Conservation (phyloP, 1,284 basidiomycete genomes). For the Wallemia ichthyophaga region DNA sequence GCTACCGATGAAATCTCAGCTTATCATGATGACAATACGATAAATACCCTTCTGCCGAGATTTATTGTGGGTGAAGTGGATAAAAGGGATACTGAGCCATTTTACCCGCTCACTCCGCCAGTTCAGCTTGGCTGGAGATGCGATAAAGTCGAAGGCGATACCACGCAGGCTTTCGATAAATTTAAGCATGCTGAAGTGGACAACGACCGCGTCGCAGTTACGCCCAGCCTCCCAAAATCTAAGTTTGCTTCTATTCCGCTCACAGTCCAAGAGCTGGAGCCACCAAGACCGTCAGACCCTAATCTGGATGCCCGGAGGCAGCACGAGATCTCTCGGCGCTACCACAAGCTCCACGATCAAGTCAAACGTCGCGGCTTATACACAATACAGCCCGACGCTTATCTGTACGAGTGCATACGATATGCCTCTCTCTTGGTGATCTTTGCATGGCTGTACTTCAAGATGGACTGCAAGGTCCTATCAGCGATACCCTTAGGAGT, state of each 20-base stretch:
- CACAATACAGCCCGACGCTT: background rate
- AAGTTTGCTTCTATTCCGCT: constrained; percentile 1
- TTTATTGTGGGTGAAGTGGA: constrained; percentile 50
- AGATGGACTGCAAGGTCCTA: background rate
- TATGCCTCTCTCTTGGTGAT: background rate
- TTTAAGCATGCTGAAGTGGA: constrained; percentile 1
- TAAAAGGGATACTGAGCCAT: constrained; percentile 24
- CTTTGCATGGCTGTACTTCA: background rate
- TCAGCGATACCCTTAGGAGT: background rate
- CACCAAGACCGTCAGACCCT: constrained; percentile 2
- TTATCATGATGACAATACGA: constrained; percentile 45
- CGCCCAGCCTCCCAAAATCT: background rate
- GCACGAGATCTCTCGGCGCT: constrained; percentile 5
- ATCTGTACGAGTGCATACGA: background rate
- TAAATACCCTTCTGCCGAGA: constrained; percentile 28
- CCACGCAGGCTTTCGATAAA: background rate
- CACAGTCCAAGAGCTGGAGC: constrained; percentile 6
- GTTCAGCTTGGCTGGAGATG: constrained; percentile 53
- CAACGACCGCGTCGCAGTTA: background rate
- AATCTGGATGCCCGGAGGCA: constrained; percentile 2
- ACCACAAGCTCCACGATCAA: background rate
- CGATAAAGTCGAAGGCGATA: constrained; percentile 19
- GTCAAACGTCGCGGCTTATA: background rate
- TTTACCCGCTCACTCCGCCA: constrained; percentile 63
- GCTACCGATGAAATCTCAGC: constrained; percentile 82